Base-by-base conservation (phyloP, 495 filamentous ascomycete genomes). In the Penicillium robsamsonii region DNA sequence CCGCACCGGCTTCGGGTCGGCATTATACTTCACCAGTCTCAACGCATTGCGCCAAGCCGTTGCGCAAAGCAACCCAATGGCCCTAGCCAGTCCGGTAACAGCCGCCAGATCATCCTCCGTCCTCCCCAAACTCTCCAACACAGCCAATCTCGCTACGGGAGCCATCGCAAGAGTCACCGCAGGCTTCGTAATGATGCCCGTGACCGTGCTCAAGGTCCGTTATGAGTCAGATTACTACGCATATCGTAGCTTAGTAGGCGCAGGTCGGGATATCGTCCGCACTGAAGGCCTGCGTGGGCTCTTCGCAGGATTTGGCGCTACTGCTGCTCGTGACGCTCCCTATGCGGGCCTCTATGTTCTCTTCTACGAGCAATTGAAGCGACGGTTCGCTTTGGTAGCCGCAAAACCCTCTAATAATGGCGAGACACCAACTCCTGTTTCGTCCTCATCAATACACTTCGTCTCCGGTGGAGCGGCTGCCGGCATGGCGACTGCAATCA, bases 161-260 rank as follows among this genome's bases (percentile, higher is more conserved):
- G 91, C 92, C 29, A 76, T 87, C 12, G 92, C 94, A 35, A 81
- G 94, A 20, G 89, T 89, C 5, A 83, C 85, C 12, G 92, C 92
- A 0, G 94, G 94, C 11, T 87, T 96, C 67, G 73, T 96, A 41
- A 86, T 97, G 75, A 97, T 96, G 92, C 94, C 94, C 7, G 83
- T 97, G 50, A 99, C 94, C 2, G 89, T 97, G 31, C 82, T 99
- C 66, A 99, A 99, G 68, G 95, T 99, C 10, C 89, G 94, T 45
- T 97, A 94, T 66, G 94, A 99, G 67, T 89, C 84, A 9, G 87
- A 80, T 53, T 75, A 90, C 44, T 99, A 96, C 77, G 72, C 79
- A 29, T 99, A 99, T 75, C 78, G 78, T n/a, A 90, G 89, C 6
- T 77, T 99, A 18, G 67, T 78, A 25, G 76, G 80, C 31, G 94